phyloP scores from a whole-genome alignment of 2,329 filamentous ascomycete species.

The Curvularia lunata region DNA sequence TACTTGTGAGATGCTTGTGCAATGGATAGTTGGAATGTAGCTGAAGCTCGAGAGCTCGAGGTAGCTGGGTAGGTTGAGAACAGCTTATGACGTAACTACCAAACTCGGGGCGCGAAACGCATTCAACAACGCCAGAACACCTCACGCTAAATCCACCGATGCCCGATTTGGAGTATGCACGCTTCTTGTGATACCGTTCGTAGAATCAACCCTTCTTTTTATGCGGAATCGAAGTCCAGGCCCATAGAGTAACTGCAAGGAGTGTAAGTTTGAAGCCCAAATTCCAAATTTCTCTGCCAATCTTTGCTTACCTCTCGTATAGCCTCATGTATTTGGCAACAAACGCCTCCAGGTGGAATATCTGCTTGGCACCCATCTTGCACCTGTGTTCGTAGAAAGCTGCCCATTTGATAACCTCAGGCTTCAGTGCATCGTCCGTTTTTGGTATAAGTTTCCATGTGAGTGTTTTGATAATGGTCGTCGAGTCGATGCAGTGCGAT shows the following conservation, averaged over 20 bases:
- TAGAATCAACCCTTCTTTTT: not conserved
- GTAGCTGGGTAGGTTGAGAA: slow-evolving; percentile 13
- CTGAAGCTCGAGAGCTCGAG: slow-evolving; percentile 13
- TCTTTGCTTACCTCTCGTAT: slow-evolving; percentile 75
- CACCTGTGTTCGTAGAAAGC: slow-evolving; percentile 97
- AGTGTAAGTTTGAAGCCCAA: slow-evolving; percentile 7
- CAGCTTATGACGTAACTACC: slow-evolving; percentile 18
- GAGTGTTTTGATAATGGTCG: slow-evolving; percentile 90
- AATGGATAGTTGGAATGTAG: slow-evolving; percentile 4
- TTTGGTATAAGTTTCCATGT: slow-evolving; percentile 90
- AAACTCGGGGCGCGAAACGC: slow-evolving; percentile 13
- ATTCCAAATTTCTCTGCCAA: not conserved
- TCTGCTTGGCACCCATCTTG: slow-evolving; percentile 89
- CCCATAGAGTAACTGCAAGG: slow-evolving; percentile 68
- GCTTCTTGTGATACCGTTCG: not conserved
- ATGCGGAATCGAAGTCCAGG: slow-evolving; percentile 59
- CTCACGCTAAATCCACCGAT: slow-evolving; percentile 1
- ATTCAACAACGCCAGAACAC: slow-evolving; percentile 11
- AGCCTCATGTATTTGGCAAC: slow-evolving; percentile 99
- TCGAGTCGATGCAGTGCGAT: slow-evolving; percentile 95
- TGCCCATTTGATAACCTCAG: slow-evolving; percentile 92
- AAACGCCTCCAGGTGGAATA: slow-evolving; percentile 97
- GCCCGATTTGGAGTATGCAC: not conserved
- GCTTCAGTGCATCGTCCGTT: slow-evolving; percentile 87
- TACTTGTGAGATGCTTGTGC: not conserved